Conservation (phyloP, 2,329 filamentous ascomycete species). For the Neonectria sp. region DNA sequence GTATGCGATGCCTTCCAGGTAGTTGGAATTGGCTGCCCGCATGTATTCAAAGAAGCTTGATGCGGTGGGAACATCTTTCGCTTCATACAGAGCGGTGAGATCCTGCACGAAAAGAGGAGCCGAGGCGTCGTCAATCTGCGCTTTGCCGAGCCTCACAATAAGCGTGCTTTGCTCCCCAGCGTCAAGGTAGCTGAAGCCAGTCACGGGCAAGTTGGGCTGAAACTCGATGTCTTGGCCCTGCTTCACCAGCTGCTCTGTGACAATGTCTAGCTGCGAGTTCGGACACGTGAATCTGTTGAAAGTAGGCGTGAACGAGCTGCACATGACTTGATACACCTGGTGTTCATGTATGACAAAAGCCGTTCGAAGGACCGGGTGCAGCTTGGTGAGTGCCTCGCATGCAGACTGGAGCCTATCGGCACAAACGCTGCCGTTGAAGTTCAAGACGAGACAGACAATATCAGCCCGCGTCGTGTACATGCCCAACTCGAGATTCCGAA, state of each 20-base stretch:
- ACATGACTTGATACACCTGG: constrained; percentile 64
- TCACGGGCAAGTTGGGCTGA: constrained; percentile 61
- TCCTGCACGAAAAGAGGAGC: constrained; percentile 64
- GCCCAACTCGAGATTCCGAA: constrained; percentile 63
- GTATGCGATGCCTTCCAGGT: constrained; percentile 59
- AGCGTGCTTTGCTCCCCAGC: constrained; percentile 63
- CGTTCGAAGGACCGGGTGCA: constrained; percentile 69
- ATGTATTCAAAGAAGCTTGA: constrained; percentile 66
- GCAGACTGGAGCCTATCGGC: constrained; percentile 62
- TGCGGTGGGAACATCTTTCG: constrained; percentile 52
- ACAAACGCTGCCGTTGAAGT: constrained; percentile 61
- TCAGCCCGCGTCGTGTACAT: constrained; percentile 62
- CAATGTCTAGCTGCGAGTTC: constrained; percentile 55
- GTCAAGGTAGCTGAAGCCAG: constrained; percentile 67
- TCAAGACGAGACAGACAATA: constrained; percentile 64
- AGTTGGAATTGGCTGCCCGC: constrained; percentile 57
- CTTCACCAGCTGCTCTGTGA: constrained; percentile 59
- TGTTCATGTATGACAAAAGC: constrained; percentile 65
- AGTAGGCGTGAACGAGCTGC: constrained; percentile 59
- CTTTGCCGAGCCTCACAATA: constrained; percentile 63
- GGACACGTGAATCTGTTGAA: constrained; percentile 62
- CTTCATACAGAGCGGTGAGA: constrained; percentile 62
- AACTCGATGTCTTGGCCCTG: constrained; percentile 59
- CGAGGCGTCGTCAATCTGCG: constrained; percentile 65
- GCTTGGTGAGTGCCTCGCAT: constrained; percentile 59